phyloP scores from a whole-genome alignment of 108 stramenopile species.

The Nannochloropsis gaditana region DNA sequence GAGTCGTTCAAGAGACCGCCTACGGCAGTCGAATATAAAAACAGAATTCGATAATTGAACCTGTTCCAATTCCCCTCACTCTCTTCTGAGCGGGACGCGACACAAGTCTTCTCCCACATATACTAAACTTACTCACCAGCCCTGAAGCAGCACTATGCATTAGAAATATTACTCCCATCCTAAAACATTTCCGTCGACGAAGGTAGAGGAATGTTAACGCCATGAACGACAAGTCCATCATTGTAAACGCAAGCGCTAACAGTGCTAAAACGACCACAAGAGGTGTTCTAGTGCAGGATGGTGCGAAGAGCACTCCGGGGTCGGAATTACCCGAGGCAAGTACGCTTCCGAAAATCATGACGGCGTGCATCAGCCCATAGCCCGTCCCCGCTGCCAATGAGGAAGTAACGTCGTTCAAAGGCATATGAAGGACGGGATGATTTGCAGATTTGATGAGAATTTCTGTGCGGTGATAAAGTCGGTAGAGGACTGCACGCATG shows the following conservation, averaged over 20 bases:
- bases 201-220: not conserved
- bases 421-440: not conserved
- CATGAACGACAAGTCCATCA: not conserved
- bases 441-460: conserved; percentile 13
- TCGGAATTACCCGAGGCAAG: not conserved
- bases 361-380: not conserved
- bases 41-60: too few relatives aligned
- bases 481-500: not conserved
- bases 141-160: not conserved
- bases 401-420: not conserved
- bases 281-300: not conserved
- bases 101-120: not conserved
- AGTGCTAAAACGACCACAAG: not conserved
- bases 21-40: too few relatives aligned
- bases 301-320: not conserved
- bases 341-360: not conserved
- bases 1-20: too few relatives aligned
- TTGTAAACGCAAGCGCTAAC: not conserved
- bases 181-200: not conserved
- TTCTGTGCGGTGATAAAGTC: not conserved
- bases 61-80: too few relatives aligned
- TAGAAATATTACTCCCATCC: not conserved
- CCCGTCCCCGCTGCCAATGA: conserved; percentile 4
- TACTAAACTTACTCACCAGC: not conserved
- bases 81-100: too few relatives aligned